A percentile compares a stretch with the other conserved stretches of the same genome.
phyloP scores from a whole-genome alignment of 306 rosid genomes.

The Rubus idaeus region DNA sequence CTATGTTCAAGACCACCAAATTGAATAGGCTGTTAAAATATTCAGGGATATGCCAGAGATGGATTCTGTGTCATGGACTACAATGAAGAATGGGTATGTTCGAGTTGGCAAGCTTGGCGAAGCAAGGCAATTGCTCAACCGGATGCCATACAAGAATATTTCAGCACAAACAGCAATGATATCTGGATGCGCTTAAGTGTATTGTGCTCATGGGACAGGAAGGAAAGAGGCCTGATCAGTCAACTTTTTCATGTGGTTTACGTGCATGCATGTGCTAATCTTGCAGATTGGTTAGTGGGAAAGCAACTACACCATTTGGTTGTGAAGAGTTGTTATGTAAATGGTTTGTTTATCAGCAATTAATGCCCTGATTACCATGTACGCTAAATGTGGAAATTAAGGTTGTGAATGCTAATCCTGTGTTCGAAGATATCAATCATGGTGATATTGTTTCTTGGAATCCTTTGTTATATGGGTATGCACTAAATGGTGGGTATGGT shows the following conservation, averaged over 20 bases:
- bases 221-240: slow-evolving; percentile 59
- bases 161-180: slow-evolving; percentile 80
- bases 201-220: slow-evolving; percentile 50
- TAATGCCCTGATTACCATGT: slow-evolving; percentile 78
- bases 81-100: slow-evolving; percentile 66
- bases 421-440: slow-evolving; percentile 46
- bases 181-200: slow-evolving; percentile 61
- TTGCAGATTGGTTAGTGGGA: slow-evolving; percentile 70
- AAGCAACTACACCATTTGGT: slow-evolving; percentile 65
- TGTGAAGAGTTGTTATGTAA: slow-evolving; percentile 56
- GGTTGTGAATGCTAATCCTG: slow-evolving; percentile 45
- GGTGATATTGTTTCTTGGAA: slow-evolving; percentile 77
- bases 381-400: slow-evolving; percentile 72
- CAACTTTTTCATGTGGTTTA: slow-evolving; percentile 63
- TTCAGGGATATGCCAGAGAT: slow-evolving; percentile 60
- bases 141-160: slow-evolving; percentile 66
- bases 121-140: slow-evolving; percentile 53
- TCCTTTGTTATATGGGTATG: slow-evolving; percentile 72
- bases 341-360: slow-evolving; percentile 57
- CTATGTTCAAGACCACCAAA: slow-evolving; percentile 57
- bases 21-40: slow-evolving; percentile 57
- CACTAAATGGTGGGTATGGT: slow-evolving; percentile 69
- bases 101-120: slow-evolving; percentile 63
- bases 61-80: slow-evolving; percentile 84
- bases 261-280: slow-evolving; percentile 66